Evolutionary conservation across 352 stramenopile species (phyloP), one percentile per base, ranked within the genome.

Genomic region (Phytophthora pisi): DNA sequence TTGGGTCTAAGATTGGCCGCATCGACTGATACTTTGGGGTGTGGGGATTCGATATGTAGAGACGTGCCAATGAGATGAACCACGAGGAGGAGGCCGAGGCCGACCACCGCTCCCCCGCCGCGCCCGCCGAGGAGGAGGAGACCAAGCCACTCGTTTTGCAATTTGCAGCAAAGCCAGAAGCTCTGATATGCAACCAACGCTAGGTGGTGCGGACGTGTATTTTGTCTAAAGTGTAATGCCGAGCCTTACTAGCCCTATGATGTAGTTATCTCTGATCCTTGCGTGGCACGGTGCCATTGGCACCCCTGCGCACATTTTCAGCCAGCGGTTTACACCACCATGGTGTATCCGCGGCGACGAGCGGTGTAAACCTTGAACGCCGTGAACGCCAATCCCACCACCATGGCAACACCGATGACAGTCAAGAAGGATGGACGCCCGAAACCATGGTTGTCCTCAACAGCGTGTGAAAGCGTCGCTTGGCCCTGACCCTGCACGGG

Each of bases 281-380:
- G 15, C 40, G 40, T 47, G 40, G 46, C 46, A 15, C 18, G 28
- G 28, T 31, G 28, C 28, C 0, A 31, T 8, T 31, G 28, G 28
- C 28, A 8, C 28, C 28, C 28, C 6, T 8, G 28, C 28, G 28
- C 28, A 31, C 28, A 31, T 16, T 13, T 5, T 43, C 24, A 16
- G 13, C 36, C 46, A 36, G 45, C 13, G 28, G 11, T 18, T 76
- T 66, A 70, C 13, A 70, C 38, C 23, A 85, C 47, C 61, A 82
- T 77, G 40, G 67, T 78, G 70, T 93, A 93, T 4, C 79, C 78
- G 28, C 65, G 51, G 16, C 74, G 80, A 26, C 80, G 81, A 66
- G 82, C 79, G 18, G 72, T 54, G 31, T 81, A 81, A 0, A 87
- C 79, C 65, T 90, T 89, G 64, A 82, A 82, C 6, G 82, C 62